These are phyloP conservation scores for Erigeron canadensis DNA, from an alignment of 129 eudicot genomes.

Conservation along the genomic window DNA sequence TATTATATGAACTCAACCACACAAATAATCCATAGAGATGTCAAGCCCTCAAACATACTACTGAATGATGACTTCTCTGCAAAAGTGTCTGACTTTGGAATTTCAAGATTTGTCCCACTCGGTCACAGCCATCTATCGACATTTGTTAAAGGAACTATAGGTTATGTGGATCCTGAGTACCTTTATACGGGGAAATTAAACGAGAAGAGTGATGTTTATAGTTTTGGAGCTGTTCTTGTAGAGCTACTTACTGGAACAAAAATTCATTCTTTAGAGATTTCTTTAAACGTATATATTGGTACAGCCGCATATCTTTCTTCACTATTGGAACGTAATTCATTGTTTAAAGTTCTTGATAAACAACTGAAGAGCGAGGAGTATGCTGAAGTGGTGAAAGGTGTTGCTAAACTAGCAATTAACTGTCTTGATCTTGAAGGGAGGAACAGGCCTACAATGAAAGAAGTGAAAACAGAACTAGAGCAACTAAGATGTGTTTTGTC, in stretches of 20 bases:
- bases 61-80: constrained; percentile 17
- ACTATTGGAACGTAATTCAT: not conserved
- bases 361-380: constrained; percentile 17
- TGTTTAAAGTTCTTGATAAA: constrained; percentile 30
- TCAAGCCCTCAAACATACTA: constrained; percentile 36
- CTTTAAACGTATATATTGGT: constrained; percentile 1
- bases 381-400: constrained; percentile 10
- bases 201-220: constrained; percentile 36
- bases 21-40: constrained; percentile 32
- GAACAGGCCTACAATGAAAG: constrained; percentile 29
- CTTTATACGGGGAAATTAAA: constrained; percentile 23
- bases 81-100: constrained; percentile 38
- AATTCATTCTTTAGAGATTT: constrained; percentile 23
- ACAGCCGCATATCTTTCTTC: constrained; percentile 21
- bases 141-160: constrained; percentile 34
- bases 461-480: constrained; percentile 19
- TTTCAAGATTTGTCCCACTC: constrained; percentile 29
- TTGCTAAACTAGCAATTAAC: constrained; percentile 24
- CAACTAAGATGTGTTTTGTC: constrained; percentile 15
- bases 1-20: constrained; percentile 27
- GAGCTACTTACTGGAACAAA: constrained; percentile 28
- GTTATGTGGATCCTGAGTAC: constrained; percentile 35
- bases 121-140: constrained; percentile 36
- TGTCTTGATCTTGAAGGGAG: constrained; percentile 31
- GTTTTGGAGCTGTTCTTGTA: constrained; percentile 35